phyloP scores from a whole-genome alignment of 2,329 filamentous ascomycete species.

The Elsinoe arachidis region DNA sequence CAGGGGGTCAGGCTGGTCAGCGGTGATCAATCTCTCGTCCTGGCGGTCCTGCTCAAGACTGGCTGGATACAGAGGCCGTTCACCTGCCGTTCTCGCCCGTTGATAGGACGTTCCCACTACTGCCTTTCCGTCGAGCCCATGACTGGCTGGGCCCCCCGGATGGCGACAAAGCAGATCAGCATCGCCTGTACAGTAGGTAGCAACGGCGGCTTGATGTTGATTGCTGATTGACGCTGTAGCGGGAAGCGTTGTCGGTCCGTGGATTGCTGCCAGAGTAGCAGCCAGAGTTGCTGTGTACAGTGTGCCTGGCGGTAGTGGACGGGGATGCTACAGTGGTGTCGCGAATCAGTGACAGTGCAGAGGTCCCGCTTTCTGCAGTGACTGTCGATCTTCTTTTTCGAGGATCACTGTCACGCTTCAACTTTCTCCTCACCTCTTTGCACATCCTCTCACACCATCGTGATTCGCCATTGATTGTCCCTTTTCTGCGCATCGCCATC shows the following conservation, averaged over 20 bases:
- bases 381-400: slow-evolving; percentile 12
- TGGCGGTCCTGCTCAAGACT: not conserved
- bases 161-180: slow-evolving; percentile 4
- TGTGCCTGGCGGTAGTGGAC: not conserved
- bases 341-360: not conserved
- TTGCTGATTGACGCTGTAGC: slow-evolving; percentile 11
- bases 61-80: slow-evolving; percentile 7
- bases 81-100: slow-evolving; percentile 12
- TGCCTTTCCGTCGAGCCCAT: slow-evolving; percentile 7
- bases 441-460: slow-evolving; percentile 1
- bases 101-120: slow-evolving; percentile 8
- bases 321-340: not conserved
- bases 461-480: slow-evolving; percentile 9
- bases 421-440: slow-evolving; percentile 3
- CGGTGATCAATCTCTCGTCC: not conserved
- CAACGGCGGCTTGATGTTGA: slow-evolving; percentile 11
- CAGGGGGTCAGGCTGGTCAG: slow-evolving; percentile 7
- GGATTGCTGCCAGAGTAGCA: slow-evolving; percentile 11
- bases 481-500: slow-evolving; percentile 2
- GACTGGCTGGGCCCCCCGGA: slow-evolving; percentile 9
- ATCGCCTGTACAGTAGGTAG: not conserved
- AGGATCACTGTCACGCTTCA: slow-evolving; percentile 12
- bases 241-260: slow-evolving; percentile 8
- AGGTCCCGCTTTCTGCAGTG: slow-evolving; percentile 11
- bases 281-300: not conserved